Evolutionary conservation across 2,329 filamentous ascomycete genomes (phyloP), one percentile per base, ranked within the genome.

Genomic region (Emergomyces orientalis): DNA sequence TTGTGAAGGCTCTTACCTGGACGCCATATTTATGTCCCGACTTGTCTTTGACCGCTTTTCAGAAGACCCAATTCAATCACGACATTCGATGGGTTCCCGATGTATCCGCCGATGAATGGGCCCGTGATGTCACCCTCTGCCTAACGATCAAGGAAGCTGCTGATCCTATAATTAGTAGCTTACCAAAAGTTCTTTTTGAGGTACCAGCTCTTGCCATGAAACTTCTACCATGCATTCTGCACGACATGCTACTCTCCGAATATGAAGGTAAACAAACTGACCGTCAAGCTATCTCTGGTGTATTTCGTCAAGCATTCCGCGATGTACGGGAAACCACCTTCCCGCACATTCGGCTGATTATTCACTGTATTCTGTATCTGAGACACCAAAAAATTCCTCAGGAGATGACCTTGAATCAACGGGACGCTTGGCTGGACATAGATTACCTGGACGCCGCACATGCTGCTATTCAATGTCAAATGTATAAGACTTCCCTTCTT

Each of bases 281-380:
- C 39, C 88, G 86, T 62, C 79, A 82, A 8, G 76, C 77, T 8
- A 72, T 97, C 0, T 96, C 92, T 0, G 77, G 79, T 11, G 81
- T 86, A 1, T 81, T 89, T 63, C 84, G 81, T 43, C 75, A 78
- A 11, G 90, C 88, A 81, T 83, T 97, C 43, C 75, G 76, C 2
- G 75, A 65, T 74, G 77, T 64, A 62, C 58, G 65, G 22, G 69
- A 72, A 34, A 63, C 68, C 62, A 83, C 78, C 0, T 82, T 82
- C 63, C 81, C 86, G 6, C 90, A 90, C 68, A 77, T 88, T 59
- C 86, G 86, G 64, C 81, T 94, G 43, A 78, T 96, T 0, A 82
- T 97, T 47, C 88, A 90, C 66, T 84, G 87, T 3, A 80, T 99
- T 37, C 78, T 99, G 2, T 99, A 97, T 71, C 81, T 99, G n/a